Conservation (phyloP, 371 early-diverging fungal genomes). For the Cokeromyces recurvatus region DNA sequence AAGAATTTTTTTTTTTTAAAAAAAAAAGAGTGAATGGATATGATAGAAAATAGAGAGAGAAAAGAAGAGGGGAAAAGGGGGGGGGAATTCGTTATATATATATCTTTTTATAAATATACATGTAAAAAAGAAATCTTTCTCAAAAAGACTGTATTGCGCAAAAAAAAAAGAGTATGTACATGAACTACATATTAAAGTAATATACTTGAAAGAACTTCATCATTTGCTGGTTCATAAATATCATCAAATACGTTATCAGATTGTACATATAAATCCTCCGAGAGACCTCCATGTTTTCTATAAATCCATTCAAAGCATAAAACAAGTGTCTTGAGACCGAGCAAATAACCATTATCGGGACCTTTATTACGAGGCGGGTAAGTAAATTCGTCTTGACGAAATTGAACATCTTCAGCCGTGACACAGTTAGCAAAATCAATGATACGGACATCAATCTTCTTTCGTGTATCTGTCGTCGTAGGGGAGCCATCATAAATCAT, state of each 20-base stretch:
- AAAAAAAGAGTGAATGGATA: too few relatives aligned
- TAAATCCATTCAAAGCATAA: slow-evolving; percentile 63
- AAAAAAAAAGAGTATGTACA: too few relatives aligned
- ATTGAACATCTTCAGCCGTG: slow-evolving; percentile 26
- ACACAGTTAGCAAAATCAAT: slow-evolving; percentile 93
- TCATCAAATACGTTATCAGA: slow-evolving; percentile 24
- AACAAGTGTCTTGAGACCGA: slow-evolving; percentile 69
- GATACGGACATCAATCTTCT: slow-evolving; percentile 76
- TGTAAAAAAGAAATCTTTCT: too few relatives aligned
- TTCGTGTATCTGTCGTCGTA: slow-evolving; percentile 7
- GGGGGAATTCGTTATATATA: too few relatives aligned
- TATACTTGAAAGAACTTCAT: slow-evolving; percentile 11
- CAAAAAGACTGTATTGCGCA: too few relatives aligned
- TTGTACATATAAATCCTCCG: slow-evolving; percentile 18
- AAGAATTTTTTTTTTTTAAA: not conserved
- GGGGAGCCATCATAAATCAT: slow-evolving; percentile 41
- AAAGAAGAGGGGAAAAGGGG: not conserved
- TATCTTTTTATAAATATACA: too few relatives aligned
- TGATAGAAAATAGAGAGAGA: too few relatives aligned
- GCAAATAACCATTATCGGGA: slow-evolving; percentile 71
- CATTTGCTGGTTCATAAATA: slow-evolving; percentile 25
- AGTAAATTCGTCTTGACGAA: slow-evolving; percentile 26
- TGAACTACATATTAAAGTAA: too few relatives aligned
- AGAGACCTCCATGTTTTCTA: slow-evolving; percentile 37
- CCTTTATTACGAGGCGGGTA: slow-evolving; percentile 68